Evolutionary conservation across 2,329 filamentous ascomycete genomes (phyloP), one percentile per base, ranked within the genome.

Genomic region (Fusarium papillatum): DNA sequence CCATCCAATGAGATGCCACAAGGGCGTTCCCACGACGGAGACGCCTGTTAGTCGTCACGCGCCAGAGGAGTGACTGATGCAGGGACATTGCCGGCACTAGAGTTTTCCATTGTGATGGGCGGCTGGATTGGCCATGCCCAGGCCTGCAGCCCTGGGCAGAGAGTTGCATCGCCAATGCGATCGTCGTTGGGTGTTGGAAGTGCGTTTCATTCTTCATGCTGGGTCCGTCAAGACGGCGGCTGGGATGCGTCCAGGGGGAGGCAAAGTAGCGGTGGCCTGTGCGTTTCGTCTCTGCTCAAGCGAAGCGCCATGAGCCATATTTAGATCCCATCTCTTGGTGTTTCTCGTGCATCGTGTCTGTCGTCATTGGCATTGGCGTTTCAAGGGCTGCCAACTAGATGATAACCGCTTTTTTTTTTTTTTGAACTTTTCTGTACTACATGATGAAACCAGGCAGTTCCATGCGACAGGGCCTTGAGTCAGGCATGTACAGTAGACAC

Each of bases 1-100:
- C 64, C 67, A 50, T 62, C 82, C 81, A 82, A 83, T 83, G 64
- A 76, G 69, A 53, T 7, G 64, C 39, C 64, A n/a, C 16, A 50
- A 36, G 36, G 14, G 22, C 57, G 48, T 60, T 66, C 55, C 62
- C 46, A 48, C 66, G 67, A 69, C 70, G 46, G 48, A 61, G 67
- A 70, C 60, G 66, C 68, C 61, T 67, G 70, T 70, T 70, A 41
- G 48, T 77, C 66, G 69, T 75, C 78, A 80, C 79, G 77, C 78
- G 77, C 78, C 72, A 72, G 61, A 68, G 69, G 53, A 31, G 74
- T 76, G 75, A 78, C 70, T 76, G 64, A 77, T 74, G 75, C 74
- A 80, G 76, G 71, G 71, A 71, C 71, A 62, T 50, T 68, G 66
- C 71, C 74, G 66, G 46, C 55, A 50, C 68, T 59, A 64, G 34